Evolutionary conservation across 805 yeast species (phyloP), one percentile per base, ranked within the genome.

Genomic region (Cyberlindnera japonica): DNA sequence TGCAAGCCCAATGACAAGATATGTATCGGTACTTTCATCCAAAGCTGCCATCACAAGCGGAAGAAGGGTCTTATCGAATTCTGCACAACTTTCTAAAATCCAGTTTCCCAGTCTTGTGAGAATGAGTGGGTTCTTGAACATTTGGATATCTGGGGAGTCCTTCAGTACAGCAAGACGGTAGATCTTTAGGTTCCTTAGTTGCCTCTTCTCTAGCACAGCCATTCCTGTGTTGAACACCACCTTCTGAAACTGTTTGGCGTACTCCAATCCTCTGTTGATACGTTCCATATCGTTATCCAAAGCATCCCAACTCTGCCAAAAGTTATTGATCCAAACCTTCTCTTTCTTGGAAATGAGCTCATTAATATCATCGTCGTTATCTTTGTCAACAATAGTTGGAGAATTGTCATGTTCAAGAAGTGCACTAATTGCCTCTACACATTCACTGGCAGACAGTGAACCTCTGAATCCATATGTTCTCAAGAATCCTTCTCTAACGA

Each of bases 381-480:
- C 61, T 14, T 46, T 55, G 7, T 26, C 28, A 5, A 23, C 28
- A 23, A 21, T 17, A 6, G 24, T 34, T 20, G 54, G 41, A 21
- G 54, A 34, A n/a, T 64, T 72, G 43, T 81, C 85, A 39, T 71
- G 75, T 55, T 93, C 97, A 18, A 93, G 64, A 38, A 91, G 61
- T 2, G 98, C 96, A 4, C 89, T 76, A 8, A 93, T 65, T 0
- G 96, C 77, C 56, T 93, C 97, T 4, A 86, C 96, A 56, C 83
- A 88, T 59, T 93, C 99, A 62, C 88, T 85, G 0, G 98, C 98
- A 27, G 95, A 79, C 13, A 91, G 69, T 12, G 84, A 77, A 2
- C 97, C 96, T 45, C 84, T 79, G 56, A 75, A 91, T 0, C 99
- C 99, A 63, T 76, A 89, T 6, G 85, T 79, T 44, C 96, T 72